phyloP scores from a whole-genome alignment of 257 asterid species.

The Penstemon eatonii region DNA sequence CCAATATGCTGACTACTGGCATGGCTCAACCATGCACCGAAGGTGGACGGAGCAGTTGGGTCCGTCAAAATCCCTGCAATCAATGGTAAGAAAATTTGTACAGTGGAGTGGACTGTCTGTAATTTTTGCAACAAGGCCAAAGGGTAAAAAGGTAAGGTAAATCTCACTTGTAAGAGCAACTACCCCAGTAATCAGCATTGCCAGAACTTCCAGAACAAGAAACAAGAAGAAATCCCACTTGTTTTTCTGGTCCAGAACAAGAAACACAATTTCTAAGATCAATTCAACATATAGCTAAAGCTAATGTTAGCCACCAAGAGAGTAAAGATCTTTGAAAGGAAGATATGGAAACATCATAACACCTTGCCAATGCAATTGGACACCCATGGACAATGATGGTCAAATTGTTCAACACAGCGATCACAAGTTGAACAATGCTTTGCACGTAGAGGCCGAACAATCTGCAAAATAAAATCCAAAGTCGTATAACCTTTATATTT shows the following conservation, averaged over 20 bases:
- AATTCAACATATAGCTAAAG: not conserved
- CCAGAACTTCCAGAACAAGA: slow-evolving; percentile 78
- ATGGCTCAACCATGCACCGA: slow-evolving; percentile 83
- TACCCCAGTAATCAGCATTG: slow-evolving; percentile 82
- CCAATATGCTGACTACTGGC: slow-evolving; percentile 76
- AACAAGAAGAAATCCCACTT: slow-evolving; percentile 96
- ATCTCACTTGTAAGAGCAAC: slow-evolving; percentile 84
- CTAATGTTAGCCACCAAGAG: not conserved
- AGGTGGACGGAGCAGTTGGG: slow-evolving; percentile 82
- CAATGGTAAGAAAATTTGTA: slow-evolving; percentile 17
- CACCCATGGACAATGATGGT: slow-evolving; percentile 99
- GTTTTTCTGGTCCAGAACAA: slow-evolving; percentile 70
- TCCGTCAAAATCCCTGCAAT: slow-evolving; percentile 85
- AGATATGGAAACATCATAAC: slow-evolving; percentile 19
- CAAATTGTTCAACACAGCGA: slow-evolving; percentile 99
- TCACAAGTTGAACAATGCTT: slow-evolving; percentile 98
- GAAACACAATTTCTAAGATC: not conserved
- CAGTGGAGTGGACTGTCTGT: not conserved
- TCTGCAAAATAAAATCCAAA: slow-evolving; percentile 47
- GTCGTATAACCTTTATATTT: slow-evolving; percentile 11
- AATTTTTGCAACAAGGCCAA: not conserved
- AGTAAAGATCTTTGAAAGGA: not conserved
- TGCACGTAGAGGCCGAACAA: slow-evolving; percentile 98
- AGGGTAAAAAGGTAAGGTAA: slow-evolving; percentile 3
- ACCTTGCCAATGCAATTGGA: slow-evolving; percentile 99